Evolutionary conservation across 2,329 filamentous ascomycete species (phyloP), one percentile per base, ranked within the genome.

Genomic region (Penicillium sp.): DNA sequence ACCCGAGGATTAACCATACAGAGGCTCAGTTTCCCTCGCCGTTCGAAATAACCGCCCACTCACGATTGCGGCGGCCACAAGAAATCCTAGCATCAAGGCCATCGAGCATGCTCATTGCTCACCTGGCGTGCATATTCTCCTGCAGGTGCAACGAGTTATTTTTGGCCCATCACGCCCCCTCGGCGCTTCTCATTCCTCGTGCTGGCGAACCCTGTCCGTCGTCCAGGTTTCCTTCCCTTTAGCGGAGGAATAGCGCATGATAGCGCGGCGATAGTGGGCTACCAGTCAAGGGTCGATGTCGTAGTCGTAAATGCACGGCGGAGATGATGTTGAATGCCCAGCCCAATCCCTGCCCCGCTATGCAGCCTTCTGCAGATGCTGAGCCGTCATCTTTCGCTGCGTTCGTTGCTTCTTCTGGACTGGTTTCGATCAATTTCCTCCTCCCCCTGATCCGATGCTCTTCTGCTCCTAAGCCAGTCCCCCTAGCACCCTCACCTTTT

Each of bases 131-230:
- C 66, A 68, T 66, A 62, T 62, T 57, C 31, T 64, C 17, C 61
- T 68, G 66, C 66, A 68, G 66, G 61, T 63, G 62, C 57, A 66
- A 61, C 54, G 61, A 60, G 63, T 67, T 68, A 68, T 68, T 67
- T 66, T 64, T 60, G 63, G 57, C 51, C 59, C 66, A 61, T 66
- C 55, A 64, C 57, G 31, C 34, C 56, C 52, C 47, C 58, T 62
- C 58, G 59, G 63, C 63, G 64, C 66, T 66, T 68, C 63, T 53
- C 50, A 45, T n/a, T 34, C 34, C 50, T 62, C 42, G 34, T 35
- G 41, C 35, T 49, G 41, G 12, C 38, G n/a, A 42, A 25, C 37
- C 37, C 25, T 43, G 35, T 17, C n/a, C 25, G 38, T 53, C 28
- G 25, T 35, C 31, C 47, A 49, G 22, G 42, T 48, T 45, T 45